Evolutionary conservation across 495 filamentous ascomycete genomes (phyloP).

Genomic region (Oidiodendron maius): DNA sequence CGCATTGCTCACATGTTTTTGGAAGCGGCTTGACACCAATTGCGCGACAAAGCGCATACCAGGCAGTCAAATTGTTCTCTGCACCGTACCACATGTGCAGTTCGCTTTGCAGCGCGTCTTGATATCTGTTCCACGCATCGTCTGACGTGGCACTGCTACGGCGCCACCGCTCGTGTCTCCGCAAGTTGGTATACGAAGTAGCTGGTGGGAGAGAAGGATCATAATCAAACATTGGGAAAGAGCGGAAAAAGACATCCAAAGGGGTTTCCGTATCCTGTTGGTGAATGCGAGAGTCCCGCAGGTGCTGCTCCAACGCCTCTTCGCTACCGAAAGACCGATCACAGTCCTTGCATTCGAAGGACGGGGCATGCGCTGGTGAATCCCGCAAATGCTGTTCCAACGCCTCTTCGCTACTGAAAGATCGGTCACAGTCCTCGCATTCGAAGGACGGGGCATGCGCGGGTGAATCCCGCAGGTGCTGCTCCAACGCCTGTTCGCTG

Average conservation of each 20-base stretch:
- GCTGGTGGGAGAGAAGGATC: slow-evolving; percentile 24
- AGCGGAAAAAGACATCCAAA: slow-evolving; percentile 17
- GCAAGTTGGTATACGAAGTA: slow-evolving; percentile 23
- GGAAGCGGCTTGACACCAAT: slow-evolving; percentile 17
- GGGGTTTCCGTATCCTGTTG: slow-evolving; percentile 9
- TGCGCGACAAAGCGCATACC: slow-evolving; percentile 19
- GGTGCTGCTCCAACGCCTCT: slow-evolving; percentile 15
- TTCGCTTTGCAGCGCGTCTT: slow-evolving; percentile 18
- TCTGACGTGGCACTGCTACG: slow-evolving; percentile 13
- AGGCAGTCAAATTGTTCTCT: slow-evolving; percentile 18
- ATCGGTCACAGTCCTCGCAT: slow-evolving; percentile 2
- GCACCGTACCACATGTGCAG: slow-evolving; percentile 19
- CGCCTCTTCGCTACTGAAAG: slow-evolving; percentile 6
- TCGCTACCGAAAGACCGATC: slow-evolving; percentile 13
- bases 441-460: slow-evolving; percentile 8
- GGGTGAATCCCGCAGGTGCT: background rate
- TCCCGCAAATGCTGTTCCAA: slow-evolving; percentile 9
- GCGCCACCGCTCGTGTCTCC: slow-evolving; percentile 18
- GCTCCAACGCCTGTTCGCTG: background rate
- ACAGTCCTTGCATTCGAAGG: slow-evolving; percentile 13
- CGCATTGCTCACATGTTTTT: slow-evolving; percentile 14
- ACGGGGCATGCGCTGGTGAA: slow-evolving; percentile 12
- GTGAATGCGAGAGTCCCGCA: slow-evolving; percentile 15
- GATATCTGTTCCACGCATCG: slow-evolving; percentile 18
- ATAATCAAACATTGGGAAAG: slow-evolving; percentile 22